These are phyloP conservation scores for Fragilaria crotonensis DNA, from an alignment of 108 stramenopile species.

Conservation along the genomic window DNA sequence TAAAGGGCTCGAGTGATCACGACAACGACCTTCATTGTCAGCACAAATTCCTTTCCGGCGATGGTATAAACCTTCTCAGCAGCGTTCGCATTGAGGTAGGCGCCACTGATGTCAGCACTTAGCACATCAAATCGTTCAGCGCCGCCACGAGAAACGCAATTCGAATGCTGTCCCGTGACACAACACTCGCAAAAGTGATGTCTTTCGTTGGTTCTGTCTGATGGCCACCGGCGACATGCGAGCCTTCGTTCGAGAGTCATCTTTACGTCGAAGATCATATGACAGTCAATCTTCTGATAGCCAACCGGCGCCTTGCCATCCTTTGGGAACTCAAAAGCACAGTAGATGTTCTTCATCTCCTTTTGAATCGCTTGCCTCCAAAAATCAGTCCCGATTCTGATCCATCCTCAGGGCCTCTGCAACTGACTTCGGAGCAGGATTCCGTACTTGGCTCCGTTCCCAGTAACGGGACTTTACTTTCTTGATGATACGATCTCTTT, in stretches of 20 bases:
- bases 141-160: too few species aligned
- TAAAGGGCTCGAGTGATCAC: slow-evolving; percentile 14
- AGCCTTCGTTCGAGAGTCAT: slow-evolving; percentile 30
- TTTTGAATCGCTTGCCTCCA: slow-evolving; percentile 20
- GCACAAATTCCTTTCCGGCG: too few species aligned
- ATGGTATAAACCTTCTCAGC: too few species aligned
- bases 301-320: too few species aligned
- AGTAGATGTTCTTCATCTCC: slow-evolving; percentile 15
- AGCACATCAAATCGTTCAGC: too few species aligned
- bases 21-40: slow-evolving; percentile 4
- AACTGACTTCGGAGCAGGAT: slow-evolving; percentile 8
- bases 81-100: too few species aligned
- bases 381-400: slow-evolving; percentile 3
- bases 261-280: slow-evolving; percentile 48
- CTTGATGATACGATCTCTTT: slow-evolving; percentile 12
- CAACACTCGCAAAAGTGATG: slow-evolving; percentile 24
- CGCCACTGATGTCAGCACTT: too few species aligned
- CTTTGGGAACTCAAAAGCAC: slow-evolving; percentile 5
- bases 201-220: slow-evolving; percentile 11
- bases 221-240: slow-evolving; percentile 41
- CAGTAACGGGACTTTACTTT: slow-evolving; percentile 23
- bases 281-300: too few species aligned
- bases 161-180: too few species aligned
- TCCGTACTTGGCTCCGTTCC: slow-evolving; percentile 16
- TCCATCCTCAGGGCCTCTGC: slow-evolving; percentile 17